Base-by-base conservation (phyloP, 202 grass and related monocot genomes). In the Cymbopogon flexuosus region DNA sequence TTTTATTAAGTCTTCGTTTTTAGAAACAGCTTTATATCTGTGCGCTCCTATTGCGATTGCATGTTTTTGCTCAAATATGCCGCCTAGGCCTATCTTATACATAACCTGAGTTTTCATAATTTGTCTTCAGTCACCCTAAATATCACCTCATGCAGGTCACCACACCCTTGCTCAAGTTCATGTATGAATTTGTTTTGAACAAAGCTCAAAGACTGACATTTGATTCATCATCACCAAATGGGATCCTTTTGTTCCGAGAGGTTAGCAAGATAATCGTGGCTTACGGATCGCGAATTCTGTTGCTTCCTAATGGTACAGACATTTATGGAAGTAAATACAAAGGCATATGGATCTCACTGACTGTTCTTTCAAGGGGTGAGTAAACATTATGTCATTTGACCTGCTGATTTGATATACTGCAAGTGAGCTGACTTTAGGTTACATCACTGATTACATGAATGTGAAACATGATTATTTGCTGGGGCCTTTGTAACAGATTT, bases 181-280 rank as follows among this genome's bases (percentile, higher is more conserved):
- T 93, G 90, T 88, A 75, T 3, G 96, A 99, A 76, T 99, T 99
- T 93, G 92, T 89, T 84, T 76, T 89, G 86, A 99, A 99, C 63
- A 99, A 99, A 89, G 92, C 90, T 83, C 96, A 99, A 78, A 87
- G 96, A 71, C 84, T 99, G 80, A 90, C 92, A 79, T 99, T 99
- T 57, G 96, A 99, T 87, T 91, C 92, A 56, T 95, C 96, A 64
- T 99, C 96, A 49, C 92, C 96, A 88, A 99, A 99, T 90, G 96
- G 96, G 10, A 99, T 99, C 66, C 96, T 99, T 87, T 84, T 99
- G 21, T 99, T 99, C 68, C 91, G 90, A 49, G 96, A 99, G 89
- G 87, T 99, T 83, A 99, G 96, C 90, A 99, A 99, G 78, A 76
- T 99, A 78, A 83, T 99, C 78, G 96, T 99, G 78, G 92, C 96